phyloP scores from a whole-genome alignment of 495 filamentous ascomycete genomes.

The Trichoderma virens region DNA sequence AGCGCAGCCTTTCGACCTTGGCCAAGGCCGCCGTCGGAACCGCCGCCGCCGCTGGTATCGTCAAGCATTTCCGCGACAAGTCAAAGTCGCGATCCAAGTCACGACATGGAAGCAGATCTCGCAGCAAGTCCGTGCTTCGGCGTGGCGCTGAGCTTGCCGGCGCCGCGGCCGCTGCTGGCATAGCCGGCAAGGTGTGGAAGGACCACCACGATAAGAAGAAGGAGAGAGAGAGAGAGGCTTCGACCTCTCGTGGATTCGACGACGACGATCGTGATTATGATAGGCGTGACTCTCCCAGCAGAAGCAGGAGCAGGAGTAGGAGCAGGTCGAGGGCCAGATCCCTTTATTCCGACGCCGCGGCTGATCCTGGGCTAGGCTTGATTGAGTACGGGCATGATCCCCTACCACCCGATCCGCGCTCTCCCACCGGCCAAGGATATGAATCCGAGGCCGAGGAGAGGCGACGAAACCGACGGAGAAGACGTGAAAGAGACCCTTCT shows the following conservation, averaged over 20 bases:
- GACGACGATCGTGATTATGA: slow-evolving; percentile 23
- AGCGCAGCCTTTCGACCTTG: slow-evolving; percentile 59
- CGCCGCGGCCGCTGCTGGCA: slow-evolving; percentile 70
- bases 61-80: slow-evolving; percentile 65
- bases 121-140: slow-evolving; percentile 47
- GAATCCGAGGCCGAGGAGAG: slow-evolving; percentile 27
- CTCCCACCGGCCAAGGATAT: slow-evolving; percentile 21
- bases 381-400: slow-evolving; percentile 75
- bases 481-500: slow-evolving; percentile 25
- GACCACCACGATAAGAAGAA: slow-evolving; percentile 55
- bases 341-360: slow-evolving; percentile 47
- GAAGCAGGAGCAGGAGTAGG: slow-evolving; percentile 17
- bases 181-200: slow-evolving; percentile 75
- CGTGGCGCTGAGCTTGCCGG: slow-evolving; percentile 58
- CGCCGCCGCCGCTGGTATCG: slow-evolving; percentile 68
- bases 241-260: slow-evolving; percentile 32
- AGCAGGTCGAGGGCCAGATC: slow-evolving; percentile 47
- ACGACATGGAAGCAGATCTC: slow-evolving; percentile 45
- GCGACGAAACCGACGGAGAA: slow-evolving; percentile 19
- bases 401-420: slow-evolving; percentile 32
- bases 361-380: slow-evolving; percentile 60
- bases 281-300: slow-evolving; percentile 15
- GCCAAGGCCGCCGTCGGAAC: slow-evolving; percentile 74
- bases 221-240: slow-evolving; percentile 40
- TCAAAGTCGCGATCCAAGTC: slow-evolving; percentile 42